Percentiles rank a stretch among this genome's conserved stretches.
Evolutionary conservation across 2,329 filamentous ascomycete species (phyloP).

Genomic region (Fusarium bulbicola): DNA sequence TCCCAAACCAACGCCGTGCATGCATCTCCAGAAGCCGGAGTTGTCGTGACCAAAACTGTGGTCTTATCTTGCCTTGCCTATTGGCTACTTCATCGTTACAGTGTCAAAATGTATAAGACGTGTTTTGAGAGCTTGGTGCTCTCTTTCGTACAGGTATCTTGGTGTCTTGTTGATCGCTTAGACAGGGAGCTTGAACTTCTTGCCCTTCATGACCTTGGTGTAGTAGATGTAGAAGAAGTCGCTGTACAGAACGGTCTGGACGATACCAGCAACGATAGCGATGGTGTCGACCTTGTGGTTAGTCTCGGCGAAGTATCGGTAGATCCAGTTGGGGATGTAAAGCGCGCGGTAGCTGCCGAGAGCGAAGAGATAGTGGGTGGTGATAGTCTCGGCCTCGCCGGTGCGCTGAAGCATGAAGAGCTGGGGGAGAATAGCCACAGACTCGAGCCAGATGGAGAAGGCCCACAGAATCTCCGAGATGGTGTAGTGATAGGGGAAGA

Average conservation of each 20-base stretch:
- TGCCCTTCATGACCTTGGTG: constrained; percentile 90
- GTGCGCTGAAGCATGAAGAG: constrained; percentile 98
- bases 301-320: constrained; percentile 80
- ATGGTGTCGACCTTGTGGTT: constrained; percentile 83
- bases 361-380: constrained; percentile 96
- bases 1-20: constrained; percentile 46
- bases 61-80: constrained; percentile 26
- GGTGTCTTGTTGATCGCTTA: constrained; percentile 52
- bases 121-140: constrained; percentile 10
- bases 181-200: constrained; percentile 87
- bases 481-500: constrained; percentile 88
- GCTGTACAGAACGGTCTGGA: constrained; percentile 95
- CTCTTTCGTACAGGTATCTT: constrained; percentile 22
- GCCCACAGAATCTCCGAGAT: constrained; percentile 91
- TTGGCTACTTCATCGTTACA: constrained; percentile 30
- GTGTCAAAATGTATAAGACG: constrained; percentile 6
- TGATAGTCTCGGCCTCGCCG: constrained; percentile 99
- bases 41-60: constrained; percentile 31
- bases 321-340: constrained; percentile 99
- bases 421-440: constrained; percentile 95
- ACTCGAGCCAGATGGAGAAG: constrained; percentile 98
- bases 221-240: constrained; percentile 99
- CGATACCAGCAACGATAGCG: constrained; percentile 84
- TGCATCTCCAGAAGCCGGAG: constrained; percentile 42
- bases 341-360: constrained; percentile 90